phyloP scores from a whole-genome alignment of 768 basidiomycete species.

The Boletus sp. region DNA sequence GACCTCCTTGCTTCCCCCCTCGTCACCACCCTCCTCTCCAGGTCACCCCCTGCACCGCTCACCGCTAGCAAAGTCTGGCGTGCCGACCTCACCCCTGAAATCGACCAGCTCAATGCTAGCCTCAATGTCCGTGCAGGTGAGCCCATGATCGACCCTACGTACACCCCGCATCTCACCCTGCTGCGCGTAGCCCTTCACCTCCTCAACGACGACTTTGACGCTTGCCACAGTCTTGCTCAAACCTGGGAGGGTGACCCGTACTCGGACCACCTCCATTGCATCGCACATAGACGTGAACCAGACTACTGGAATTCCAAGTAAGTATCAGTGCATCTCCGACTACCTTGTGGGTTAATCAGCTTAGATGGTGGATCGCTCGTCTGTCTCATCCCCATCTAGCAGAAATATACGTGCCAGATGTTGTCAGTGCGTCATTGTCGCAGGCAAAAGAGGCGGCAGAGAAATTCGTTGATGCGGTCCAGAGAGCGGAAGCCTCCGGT shows the following conservation, averaged over 20 bases:
- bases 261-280: conserved; percentile 20
- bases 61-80: conserved; percentile 14
- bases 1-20: conserved; percentile 13
- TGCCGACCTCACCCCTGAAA: conserved; percentile 11
- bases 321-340: neutral
- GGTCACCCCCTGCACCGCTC: conserved; percentile 14
- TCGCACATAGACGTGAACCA: conserved; percentile 24
- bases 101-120: conserved; percentile 16
- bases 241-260: conserved; percentile 20
- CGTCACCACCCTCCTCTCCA: conserved; percentile 14
- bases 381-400: conserved; percentile 15
- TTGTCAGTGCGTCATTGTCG: neutral
- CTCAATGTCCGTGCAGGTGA: conserved; percentile 15
- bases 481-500: conserved; percentile 10
- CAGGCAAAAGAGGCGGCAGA: conserved; percentile 6
- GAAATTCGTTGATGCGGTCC: conserved; percentile 12
- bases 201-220: conserved; percentile 20
- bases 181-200: conserved; percentile 13
- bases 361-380: conserved; percentile 18
- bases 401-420: conserved; percentile 14
- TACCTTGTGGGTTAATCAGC: neutral
- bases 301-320: conserved; percentile 18
- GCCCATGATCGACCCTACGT: neutral
- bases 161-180: neutral
- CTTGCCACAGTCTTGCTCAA: conserved; percentile 19